Evolutionary conservation across 2,329 filamentous ascomycete species (phyloP).

Genomic region (Metarhizium anisopliae): DNA sequence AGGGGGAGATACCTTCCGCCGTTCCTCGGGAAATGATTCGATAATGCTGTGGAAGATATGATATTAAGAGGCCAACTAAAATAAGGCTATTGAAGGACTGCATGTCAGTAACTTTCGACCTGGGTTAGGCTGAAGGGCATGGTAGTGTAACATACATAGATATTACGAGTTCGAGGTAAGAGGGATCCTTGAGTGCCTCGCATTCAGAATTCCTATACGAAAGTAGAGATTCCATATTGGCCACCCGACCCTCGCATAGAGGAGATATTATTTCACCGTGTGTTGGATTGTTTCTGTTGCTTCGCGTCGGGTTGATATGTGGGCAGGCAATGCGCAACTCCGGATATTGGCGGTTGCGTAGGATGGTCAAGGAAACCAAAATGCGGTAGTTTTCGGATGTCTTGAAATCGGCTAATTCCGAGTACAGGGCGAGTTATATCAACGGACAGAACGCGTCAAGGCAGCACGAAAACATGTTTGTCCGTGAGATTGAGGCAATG

Average conservation of each 20-base stretch:
- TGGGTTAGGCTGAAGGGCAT: background rate
- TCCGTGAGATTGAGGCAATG: background rate
- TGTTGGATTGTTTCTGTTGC: background rate
- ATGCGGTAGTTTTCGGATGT: background rate
- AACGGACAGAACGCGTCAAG: background rate
- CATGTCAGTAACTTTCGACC: background rate
- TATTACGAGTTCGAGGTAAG: slow-evolving; percentile 45
- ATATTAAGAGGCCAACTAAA: slow-evolving; percentile 78
- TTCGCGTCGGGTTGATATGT: background rate
- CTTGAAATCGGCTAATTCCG: background rate
- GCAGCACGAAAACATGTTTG: slow-evolving; percentile 2
- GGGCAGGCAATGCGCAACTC: background rate
- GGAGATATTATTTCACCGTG: background rate
- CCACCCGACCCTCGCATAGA: background rate
- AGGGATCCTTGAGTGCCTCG: slow-evolving; percentile 42
- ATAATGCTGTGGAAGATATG: slow-evolving; percentile 89
- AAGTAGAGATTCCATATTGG: background rate
- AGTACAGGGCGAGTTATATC: background rate
- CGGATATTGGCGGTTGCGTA: background rate
- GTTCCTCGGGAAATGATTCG: slow-evolving; percentile 80
- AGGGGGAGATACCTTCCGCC: slow-evolving; percentile 90
- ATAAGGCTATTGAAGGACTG: slow-evolving; percentile 46
- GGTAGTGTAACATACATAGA: slow-evolving; percentile 37
- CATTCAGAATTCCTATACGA: slow-evolving; percentile 23
- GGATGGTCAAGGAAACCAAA: background rate